Conservation (phyloP, 129 eudicot species). For the Tagetes erecta region DNA sequence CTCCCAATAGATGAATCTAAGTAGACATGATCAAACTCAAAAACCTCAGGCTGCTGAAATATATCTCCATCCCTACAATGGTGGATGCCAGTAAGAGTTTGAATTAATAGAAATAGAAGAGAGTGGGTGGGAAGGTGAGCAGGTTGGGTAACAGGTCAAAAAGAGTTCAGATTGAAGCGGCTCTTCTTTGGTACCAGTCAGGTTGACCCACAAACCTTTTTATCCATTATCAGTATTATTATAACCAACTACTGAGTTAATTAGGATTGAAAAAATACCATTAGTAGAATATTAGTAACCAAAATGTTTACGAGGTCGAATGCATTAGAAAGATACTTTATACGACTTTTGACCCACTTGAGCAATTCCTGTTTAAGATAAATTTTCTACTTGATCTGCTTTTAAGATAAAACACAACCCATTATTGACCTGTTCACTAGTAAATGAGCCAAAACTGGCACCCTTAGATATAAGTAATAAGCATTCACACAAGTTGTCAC, state of each 20-base stretch:
- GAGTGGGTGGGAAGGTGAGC: neutral
- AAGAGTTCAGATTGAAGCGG: neutral
- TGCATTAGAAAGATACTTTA: neutral
- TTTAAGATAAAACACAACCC: neutral
- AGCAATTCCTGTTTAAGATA: neutral
- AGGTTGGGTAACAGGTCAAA: neutral
- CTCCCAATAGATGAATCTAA: conserved; percentile 67
- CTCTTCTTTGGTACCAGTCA: neutral
- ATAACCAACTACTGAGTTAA: neutral
- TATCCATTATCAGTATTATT: neutral
- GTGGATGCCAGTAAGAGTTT: conserved; percentile 21
- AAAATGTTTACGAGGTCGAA: neutral
- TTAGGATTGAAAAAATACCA: neutral
- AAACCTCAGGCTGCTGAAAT: conserved; percentile 92
- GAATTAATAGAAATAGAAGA: neutral
- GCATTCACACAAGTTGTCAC: neutral
- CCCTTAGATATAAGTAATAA: neutral
- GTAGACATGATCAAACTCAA: conserved; percentile 88
- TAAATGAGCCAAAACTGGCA: neutral
- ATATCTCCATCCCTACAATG: conserved; percentile 52
- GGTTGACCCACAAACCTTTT: neutral
- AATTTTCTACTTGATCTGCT: neutral
- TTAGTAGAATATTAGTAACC: neutral
- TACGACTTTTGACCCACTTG: neutral
- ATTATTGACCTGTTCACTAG: neutral